Evolutionary conservation across 148 eudicot species (phyloP), one percentile per base, ranked within the genome.

Genomic region (Pouteria glomerata): DNA sequence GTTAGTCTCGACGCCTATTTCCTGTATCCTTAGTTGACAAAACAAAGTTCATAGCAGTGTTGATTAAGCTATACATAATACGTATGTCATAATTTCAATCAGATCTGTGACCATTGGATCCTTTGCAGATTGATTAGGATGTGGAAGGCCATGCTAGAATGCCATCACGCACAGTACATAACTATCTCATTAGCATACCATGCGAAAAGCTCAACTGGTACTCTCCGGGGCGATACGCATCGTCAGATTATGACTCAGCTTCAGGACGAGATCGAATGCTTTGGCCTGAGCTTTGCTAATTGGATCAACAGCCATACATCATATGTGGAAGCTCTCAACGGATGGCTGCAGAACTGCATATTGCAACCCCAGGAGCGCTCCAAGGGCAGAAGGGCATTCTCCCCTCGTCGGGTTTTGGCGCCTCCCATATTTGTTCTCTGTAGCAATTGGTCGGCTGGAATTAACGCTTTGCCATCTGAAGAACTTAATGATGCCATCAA

Each of bases 141-240:
- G 98, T 94, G 98, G 98, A 94, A 91, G 72, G 85, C 92, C 23
- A 94, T 94, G 98, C 90, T 94, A 8, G 98, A 91, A 78, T 86
- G 98, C 81, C 98, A 94, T 72, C 98, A 94, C 55, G 83, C 97
- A 19, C 98, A 94, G 70, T 94, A 94, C 84, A 91, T 94, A 71
- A 94, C 97, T 13, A 94, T 94, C 42, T 90, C 98, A 45, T 73
- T 94, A 58, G 97, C 98, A 18, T 91, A 94, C 80, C 98, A 90
- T 68, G 85, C 95, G 3, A 89, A 81, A 76, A 86, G 73, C 69
- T 77, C 89, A 21, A 50, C 78, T 2, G 75, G 75, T 33, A 79
- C 80, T 1, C 80, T 76, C 13, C 85, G 48, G 47, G 88, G 84
- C 34, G 98, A 89, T 62, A 55, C 84, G 8, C 88, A 80, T 24